Conservation (phyloP, 1,284 basidiomycete species). For the Schizophyllum amplum region DNA sequence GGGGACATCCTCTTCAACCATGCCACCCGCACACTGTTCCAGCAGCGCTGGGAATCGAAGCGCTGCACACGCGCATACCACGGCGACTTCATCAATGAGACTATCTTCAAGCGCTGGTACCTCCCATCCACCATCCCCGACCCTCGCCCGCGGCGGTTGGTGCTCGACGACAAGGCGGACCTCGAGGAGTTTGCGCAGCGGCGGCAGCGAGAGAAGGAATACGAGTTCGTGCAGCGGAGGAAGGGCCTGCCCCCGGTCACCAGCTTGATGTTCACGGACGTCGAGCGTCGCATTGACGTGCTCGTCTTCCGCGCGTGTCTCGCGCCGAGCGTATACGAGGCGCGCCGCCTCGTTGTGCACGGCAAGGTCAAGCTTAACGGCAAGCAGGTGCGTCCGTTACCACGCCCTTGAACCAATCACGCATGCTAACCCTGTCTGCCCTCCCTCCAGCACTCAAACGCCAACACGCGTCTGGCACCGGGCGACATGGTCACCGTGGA, state of each 20-base stretch:
- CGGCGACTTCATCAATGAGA: slow-evolving; percentile 91
- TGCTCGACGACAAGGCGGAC: slow-evolving; percentile 32
- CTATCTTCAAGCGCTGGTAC: slow-evolving; percentile 93
- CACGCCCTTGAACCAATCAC: background rate
- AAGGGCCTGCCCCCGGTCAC: slow-evolving; percentile 65
- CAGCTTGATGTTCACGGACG: slow-evolving; percentile 85
- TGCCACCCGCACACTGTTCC: slow-evolving; percentile 64
- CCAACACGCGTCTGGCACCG: slow-evolving; percentile 87
- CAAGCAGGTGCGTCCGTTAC: slow-evolving; percentile 55
- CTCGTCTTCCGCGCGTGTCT: slow-evolving; percentile 91
- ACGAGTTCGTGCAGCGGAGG: slow-evolving; percentile 39
- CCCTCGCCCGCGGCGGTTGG: slow-evolving; percentile 55
- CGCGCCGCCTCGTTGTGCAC: slow-evolving; percentile 78
- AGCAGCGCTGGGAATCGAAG: slow-evolving; percentile 90
- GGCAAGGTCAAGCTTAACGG: slow-evolving; percentile 91
- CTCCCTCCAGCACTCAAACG: slow-evolving; percentile 60
- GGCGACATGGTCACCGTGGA: slow-evolving; percentile 93
- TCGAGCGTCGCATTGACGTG: slow-evolving; percentile 93
- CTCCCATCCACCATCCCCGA: slow-evolving; percentile 83
- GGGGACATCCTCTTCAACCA: slow-evolving; percentile 50
- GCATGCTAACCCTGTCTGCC: slow-evolving; percentile 3
- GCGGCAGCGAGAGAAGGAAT: slow-evolving; percentile 36
- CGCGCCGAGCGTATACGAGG: slow-evolving; percentile 85
- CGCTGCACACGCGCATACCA: slow-evolving; percentile 92
- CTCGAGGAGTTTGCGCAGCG: slow-evolving; percentile 54